phyloP scores from a whole-genome alignment of 345 rosid species.

The Clarkia xantiana region DNA sequence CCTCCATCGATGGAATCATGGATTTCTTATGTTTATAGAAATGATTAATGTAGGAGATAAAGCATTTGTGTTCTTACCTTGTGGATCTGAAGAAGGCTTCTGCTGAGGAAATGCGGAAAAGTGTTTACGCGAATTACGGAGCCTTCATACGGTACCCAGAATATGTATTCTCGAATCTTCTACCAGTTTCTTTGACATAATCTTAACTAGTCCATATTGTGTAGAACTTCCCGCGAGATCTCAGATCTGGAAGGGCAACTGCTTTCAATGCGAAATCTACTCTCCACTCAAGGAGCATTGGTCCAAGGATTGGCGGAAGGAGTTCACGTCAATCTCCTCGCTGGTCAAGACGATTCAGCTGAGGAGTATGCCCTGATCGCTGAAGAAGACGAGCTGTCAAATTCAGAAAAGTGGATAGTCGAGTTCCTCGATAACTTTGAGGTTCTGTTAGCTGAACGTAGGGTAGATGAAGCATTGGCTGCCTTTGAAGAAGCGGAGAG shows the following conservation, averaged over 20 bases:
- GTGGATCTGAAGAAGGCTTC: slow-evolving; percentile 78
- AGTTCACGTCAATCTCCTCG: slow-evolving; percentile 34
- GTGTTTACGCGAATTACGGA: slow-evolving; percentile 84
- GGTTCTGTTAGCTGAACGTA: slow-evolving; percentile 68
- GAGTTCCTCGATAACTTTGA: slow-evolving; percentile 61
- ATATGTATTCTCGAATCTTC: not conserved
- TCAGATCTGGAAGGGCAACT: slow-evolving; percentile 81
- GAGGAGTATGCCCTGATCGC: slow-evolving; percentile 25
- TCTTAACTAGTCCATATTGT: not conserved
- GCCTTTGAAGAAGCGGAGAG: slow-evolving; percentile 60
- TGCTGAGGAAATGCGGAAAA: slow-evolving; percentile 94
- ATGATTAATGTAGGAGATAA: slow-evolving; percentile 38
- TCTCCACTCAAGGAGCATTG: slow-evolving; percentile 68
- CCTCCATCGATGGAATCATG: not conserved
- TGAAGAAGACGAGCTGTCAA: slow-evolving; percentile 30
- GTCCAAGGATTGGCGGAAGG: slow-evolving; percentile 70
- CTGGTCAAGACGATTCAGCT: slow-evolving; percentile 31
- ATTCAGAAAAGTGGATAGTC: slow-evolving; percentile 43
- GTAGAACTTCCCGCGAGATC: slow-evolving; percentile 81
- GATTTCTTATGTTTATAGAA: not conserved
- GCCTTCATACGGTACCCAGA: slow-evolving; percentile 60
- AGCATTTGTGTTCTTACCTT: slow-evolving; percentile 43
- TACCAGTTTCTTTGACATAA: not conserved
- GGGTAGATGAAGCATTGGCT: slow-evolving; percentile 68
- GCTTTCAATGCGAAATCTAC: slow-evolving; percentile 67